Percentiles rank a stretch among this genome's conserved stretches.
phyloP scores from a whole-genome alignment of 2,329 filamentous ascomycete genomes.

The Beauveria brongniartii region DNA sequence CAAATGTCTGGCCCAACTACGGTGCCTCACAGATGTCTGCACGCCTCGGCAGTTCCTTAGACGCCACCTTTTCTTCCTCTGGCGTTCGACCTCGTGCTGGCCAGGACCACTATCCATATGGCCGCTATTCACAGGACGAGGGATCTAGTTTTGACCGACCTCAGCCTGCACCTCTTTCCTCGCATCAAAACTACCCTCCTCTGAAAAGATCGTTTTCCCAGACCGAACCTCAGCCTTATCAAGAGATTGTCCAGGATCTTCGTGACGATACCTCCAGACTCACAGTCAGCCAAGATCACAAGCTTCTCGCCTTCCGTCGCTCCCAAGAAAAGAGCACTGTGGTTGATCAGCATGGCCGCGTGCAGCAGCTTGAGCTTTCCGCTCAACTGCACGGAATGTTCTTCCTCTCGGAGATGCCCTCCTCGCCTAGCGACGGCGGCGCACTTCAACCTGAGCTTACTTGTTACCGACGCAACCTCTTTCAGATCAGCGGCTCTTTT shows the following conservation, averaged over 20 bases:
- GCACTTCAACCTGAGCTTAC: slow-evolving; percentile 73
- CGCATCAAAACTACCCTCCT: slow-evolving; percentile 45
- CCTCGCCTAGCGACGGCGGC: slow-evolving; percentile 49
- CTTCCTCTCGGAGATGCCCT: slow-evolving; percentile 73
- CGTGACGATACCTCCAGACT: slow-evolving; percentile 50
- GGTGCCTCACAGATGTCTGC: slow-evolving; percentile 44
- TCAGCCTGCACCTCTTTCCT: slow-evolving; percentile 36
- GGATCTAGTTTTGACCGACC: slow-evolving; percentile 46
- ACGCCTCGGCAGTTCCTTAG: slow-evolving; percentile 43
- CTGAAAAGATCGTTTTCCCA: slow-evolving; percentile 52
- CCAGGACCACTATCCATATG: slow-evolving; percentile 44
- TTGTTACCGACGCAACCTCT: slow-evolving; percentile 91
- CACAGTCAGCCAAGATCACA: slow-evolving; percentile 52
- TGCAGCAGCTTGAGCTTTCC: slow-evolving; percentile 53
- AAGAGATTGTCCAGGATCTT: slow-evolving; percentile 54
- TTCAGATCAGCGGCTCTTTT: slow-evolving; percentile 88
- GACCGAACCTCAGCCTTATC: slow-evolving; percentile 46
- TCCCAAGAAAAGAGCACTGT: slow-evolving; percentile 52
- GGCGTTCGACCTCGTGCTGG: slow-evolving; percentile 41
- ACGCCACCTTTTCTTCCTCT: slow-evolving; percentile 38
- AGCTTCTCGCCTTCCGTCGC: slow-evolving; percentile 50
- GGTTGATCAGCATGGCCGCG: slow-evolving; percentile 49
- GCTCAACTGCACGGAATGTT: slow-evolving; percentile 85
- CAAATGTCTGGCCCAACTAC: slow-evolving; percentile 51
- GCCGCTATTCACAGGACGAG: slow-evolving; percentile 47